phyloP scores from a whole-genome alignment of 208 protist species.

The Wallacemonas collosoma region DNA sequence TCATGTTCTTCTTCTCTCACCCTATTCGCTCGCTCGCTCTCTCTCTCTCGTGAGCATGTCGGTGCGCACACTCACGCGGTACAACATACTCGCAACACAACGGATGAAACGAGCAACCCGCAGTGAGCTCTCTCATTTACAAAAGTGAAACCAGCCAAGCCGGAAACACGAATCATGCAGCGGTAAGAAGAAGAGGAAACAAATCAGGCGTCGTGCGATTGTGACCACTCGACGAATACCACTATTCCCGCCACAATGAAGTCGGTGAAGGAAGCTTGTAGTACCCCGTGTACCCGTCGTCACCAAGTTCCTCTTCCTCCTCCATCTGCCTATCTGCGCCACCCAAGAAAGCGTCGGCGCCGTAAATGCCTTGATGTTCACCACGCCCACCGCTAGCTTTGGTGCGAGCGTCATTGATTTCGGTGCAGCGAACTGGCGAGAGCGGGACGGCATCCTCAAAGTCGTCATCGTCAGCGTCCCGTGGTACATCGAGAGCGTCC shows the following conservation, averaged over 20 bases:
- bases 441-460: conserved; percentile 84
- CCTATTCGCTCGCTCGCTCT: too few relatives aligned
- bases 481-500: not conserved
- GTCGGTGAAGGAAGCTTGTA: conserved; percentile 25
- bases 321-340: conserved; percentile 20
- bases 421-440: conserved; percentile 58
- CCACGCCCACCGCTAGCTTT: conserved; percentile 12
- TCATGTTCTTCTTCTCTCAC: too few relatives aligned
- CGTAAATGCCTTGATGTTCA: conserved; percentile 35
- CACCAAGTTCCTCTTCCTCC: conserved; percentile 49
- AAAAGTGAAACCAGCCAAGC: too few relatives aligned
- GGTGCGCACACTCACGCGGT: too few relatives aligned
- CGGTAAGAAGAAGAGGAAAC: not conserved
- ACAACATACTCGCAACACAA: too few relatives aligned
- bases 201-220: not conserved
- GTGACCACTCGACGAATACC: too few relatives aligned
- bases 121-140: too few relatives aligned
- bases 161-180: not conserved
- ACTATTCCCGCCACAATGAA: not conserved
- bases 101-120: too few relatives aligned
- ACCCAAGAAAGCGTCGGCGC: conserved; percentile 39
- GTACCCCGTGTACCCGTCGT: conserved; percentile 56
- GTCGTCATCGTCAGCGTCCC: conserved; percentile 66
- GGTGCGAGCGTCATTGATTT: conserved; percentile 61
- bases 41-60: too few relatives aligned